Conservation (phyloP, 345 rosid genomes). For the Luvunga scandens region DNA sequence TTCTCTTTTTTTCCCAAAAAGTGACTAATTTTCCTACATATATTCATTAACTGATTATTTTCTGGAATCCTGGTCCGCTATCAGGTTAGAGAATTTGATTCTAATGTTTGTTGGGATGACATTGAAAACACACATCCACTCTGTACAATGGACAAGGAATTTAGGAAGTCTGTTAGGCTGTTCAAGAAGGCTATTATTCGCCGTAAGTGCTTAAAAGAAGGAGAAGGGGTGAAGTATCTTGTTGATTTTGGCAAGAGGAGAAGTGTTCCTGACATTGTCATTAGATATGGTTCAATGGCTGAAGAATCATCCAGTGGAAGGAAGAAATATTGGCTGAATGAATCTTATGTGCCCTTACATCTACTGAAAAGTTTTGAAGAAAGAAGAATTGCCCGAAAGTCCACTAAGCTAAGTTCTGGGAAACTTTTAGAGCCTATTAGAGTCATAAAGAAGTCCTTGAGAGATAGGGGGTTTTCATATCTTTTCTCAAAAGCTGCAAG, state of each 20-base stretch:
- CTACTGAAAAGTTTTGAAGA: conserved; percentile 91
- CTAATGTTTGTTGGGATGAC: conserved; percentile 86
- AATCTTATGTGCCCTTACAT: conserved; percentile 82
- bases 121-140: conserved; percentile 65
- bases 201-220: conserved; percentile 67
- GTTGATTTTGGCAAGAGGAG: conserved; percentile 98
- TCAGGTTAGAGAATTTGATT: conserved; percentile 89
- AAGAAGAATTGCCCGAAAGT: conserved; percentile 68
- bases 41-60: neutral
- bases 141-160: conserved; percentile 61
- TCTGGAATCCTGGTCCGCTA: conserved; percentile 8
- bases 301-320: conserved; percentile 89
- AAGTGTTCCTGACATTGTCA: conserved; percentile 70
- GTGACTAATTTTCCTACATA: neutral
- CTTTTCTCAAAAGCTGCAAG: conserved; percentile 81
- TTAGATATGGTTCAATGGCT: conserved; percentile 58
- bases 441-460: conserved; percentile 33
- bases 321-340: conserved; percentile 86
- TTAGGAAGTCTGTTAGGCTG: conserved; percentile 66
- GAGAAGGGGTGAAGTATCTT: conserved; percentile 67
- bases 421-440: conserved; percentile 36
- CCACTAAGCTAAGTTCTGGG: conserved; percentile 39
- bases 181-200: conserved; percentile 88
- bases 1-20: neutral
- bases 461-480: conserved; percentile 65